A percentile compares a stretch with the other conserved stretches of the same genome.
These are phyloP conservation scores for Bipolaris victoriae DNA, from an alignment of 2,329 filamentous ascomycete species.

Conservation along the genomic window DNA sequence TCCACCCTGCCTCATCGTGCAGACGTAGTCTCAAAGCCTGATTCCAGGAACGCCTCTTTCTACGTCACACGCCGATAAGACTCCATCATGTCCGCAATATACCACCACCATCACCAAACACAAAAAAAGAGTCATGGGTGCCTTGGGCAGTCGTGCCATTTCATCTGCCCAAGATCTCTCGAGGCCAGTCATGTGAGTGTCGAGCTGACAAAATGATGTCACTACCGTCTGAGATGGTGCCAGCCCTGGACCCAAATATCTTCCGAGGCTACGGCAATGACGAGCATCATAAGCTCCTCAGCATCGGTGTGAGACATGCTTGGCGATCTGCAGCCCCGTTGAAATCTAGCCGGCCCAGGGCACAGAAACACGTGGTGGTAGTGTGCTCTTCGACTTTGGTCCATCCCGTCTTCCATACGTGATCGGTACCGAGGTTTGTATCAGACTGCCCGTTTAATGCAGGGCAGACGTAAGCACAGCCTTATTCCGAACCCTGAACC, in stretches of 20 bases:
- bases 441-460: background rate
- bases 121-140: too few species aligned
- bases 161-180: background rate
- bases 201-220: background rate
- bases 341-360: background rate
- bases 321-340: background rate
- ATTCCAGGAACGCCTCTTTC: constrained; percentile 33
- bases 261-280: background rate
- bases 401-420: background rate
- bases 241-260: background rate
- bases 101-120: too few species aligned
- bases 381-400: background rate
- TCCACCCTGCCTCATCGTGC: constrained; percentile 37
- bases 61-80: constrained; percentile 22
- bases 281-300: background rate
- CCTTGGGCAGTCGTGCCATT: background rate
- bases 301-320: background rate
- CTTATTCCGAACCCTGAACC: background rate
- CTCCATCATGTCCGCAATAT: background rate
- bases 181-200: background rate
- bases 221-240: background rate
- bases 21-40: constrained; percentile 31
- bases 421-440: background rate
- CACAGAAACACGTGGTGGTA: background rate
- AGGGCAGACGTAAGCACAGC: background rate